Base-by-base conservation (phyloP, 73 alveolate species). In the Tetrahymena borealis region DNA sequence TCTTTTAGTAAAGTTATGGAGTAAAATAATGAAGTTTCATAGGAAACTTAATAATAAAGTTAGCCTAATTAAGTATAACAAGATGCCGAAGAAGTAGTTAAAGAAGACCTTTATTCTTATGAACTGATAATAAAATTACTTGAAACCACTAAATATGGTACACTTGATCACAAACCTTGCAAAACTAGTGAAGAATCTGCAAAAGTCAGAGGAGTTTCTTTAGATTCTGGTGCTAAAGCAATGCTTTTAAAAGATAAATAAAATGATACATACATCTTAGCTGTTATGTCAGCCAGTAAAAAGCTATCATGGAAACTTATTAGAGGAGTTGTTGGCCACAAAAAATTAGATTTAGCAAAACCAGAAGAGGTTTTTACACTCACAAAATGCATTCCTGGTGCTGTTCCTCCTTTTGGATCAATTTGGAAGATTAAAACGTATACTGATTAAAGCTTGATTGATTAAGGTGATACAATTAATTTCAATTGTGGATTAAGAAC, bases 351-450 rank as follows among this genome's bases (percentile, higher is more conserved):
- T 94, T 98, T 98, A 96, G 99, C 99, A 1, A 96, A 97, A 18
- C 97, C 96, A 78, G 98, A 98, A 91, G 99, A 98, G 95, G 99
- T 98, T 43, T 94, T 15, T 91, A 91, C 91, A 4, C 91, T 94
- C 32, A 98, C 99, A 42, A 97, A 97, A 78, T 98, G 99, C 78
- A 90, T 98, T n/a, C 99, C 98, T 91, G 99, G 99, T 13, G 99
- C 99, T n/a, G 99, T 98, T 16, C 99, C 99, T 13, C 99, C 99
- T 16, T 98, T 98, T 96, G 99, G 99, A 5, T 94, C 98, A 38
- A 91, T 97, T 78, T 98, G 96, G 94, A 96, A 96, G 20, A 91
- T 98, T 31, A 91, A 96, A 78, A 98, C 99, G 79, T 95, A 94
- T 93, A 93, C 96, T 32, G 99, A 97, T 94, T 95, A 95, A 96